Conservation (phyloP, 2,329 filamentous ascomycete species). For the Fusarium paranaense region DNA sequence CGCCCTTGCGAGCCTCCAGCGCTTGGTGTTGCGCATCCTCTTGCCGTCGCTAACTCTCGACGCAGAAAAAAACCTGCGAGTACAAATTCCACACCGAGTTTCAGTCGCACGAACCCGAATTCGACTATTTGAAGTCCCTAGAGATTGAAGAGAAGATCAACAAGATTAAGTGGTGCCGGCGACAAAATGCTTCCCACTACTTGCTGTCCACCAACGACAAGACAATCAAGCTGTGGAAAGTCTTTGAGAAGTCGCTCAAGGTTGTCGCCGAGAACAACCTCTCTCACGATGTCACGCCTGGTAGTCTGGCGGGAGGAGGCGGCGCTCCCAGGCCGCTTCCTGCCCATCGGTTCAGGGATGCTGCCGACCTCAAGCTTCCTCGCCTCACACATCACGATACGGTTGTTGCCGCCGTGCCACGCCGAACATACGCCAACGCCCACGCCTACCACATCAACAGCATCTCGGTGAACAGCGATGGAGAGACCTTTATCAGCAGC, state of each 20-base stretch:
- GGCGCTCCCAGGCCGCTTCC: conserved; percentile 77
- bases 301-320: conserved; percentile 77
- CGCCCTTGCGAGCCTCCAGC: background rate
- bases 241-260: conserved; percentile 99
- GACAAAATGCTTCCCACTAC: conserved; percentile 98
- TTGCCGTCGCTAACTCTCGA: conserved; percentile 26
- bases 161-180: conserved; percentile 99
- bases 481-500: conserved; percentile 98
- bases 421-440: conserved; percentile 96
- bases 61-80: conserved; percentile 98
- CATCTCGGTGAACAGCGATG: conserved; percentile 99
- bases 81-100: conserved; percentile 99
- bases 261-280: conserved; percentile 99
- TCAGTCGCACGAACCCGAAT: conserved; percentile 98
- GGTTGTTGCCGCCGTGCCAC: conserved; percentile 94
- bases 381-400: conserved; percentile 98
- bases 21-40: background rate
- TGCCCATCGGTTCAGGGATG: conserved; percentile 80
- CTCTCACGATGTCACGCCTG: conserved; percentile 90
- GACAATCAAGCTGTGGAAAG: conserved; percentile 99
- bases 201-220: conserved; percentile 99
- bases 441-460: conserved; percentile 99
- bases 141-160: conserved; percentile 99
- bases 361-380: conserved; percentile 89
- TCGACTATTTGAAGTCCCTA: conserved; percentile 98